Evolutionary conservation across 495 filamentous ascomycete species (phyloP), one percentile per base, ranked within the genome.

Genomic region (Hyaloscypha bicolor): DNA sequence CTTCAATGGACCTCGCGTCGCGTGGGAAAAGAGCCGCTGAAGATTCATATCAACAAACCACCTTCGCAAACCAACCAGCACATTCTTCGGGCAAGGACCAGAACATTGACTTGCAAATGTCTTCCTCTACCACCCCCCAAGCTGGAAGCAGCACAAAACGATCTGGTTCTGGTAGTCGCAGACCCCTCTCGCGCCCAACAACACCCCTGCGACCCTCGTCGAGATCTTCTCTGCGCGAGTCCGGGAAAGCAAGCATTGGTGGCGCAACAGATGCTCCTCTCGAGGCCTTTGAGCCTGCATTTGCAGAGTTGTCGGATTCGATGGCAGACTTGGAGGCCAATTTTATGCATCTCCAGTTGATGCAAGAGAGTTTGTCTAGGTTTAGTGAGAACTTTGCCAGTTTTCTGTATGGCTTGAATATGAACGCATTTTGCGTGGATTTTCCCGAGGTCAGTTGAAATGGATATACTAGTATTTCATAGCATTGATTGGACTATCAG

Each of bases 401-500:
- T 74, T 98, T 99, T 71, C 74, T 99, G 62, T 98, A 98, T 68
- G 95, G 95, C 4, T 75, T 99, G 76, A 97, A 98, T 71, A 96
- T 99, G 92, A 98, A 97, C 78, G 95, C 96, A 5, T 99, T 97
- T 74, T 99, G 95, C 76, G 94, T 98, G 45, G 95, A 98, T 79
- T 98, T 98, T 76, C 92, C 93, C 0, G 96, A 99, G 87, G 93
- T 94, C 22, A 45, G 65, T 70, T 0, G 30, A 2, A 55, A 9
- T 45, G 11, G n/a, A 30, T n/a, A 22, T 42, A 29, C 22, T 25
- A 11, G 25, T 12, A 6, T 4, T 45, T 33, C 21, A 9, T 8
- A 29, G 16, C 11, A 63, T 62, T 78, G 61, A 71, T 52, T 58
- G 22, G 14, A 21, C 19, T 19, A 5, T 21, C 31, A 74, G 72